Base-by-base conservation (phyloP, 208 protist species). In the Angomonas deanei region DNA sequence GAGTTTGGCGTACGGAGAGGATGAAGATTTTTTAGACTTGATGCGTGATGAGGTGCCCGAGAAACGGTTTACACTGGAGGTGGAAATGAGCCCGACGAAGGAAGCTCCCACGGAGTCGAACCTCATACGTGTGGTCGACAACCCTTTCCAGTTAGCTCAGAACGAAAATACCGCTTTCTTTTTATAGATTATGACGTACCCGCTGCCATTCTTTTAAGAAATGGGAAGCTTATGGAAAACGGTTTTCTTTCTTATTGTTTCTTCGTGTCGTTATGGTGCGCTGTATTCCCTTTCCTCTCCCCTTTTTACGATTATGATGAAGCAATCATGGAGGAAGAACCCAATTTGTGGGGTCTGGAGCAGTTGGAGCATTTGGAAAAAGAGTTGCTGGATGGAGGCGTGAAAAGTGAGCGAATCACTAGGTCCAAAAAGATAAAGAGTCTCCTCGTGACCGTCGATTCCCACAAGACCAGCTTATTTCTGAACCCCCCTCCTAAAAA, bases 401-500 rank as follows among this genome's bases (percentile, higher is more conserved):
- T 64, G 15, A n/a, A 1, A 2, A 24, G 56, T 48, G 50, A 59
- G 23, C 54, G 56, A 38, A n/a, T 70, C 15, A 64, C 32, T 26
- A 64, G 54, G 52, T 59, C 36, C 3, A 31, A 55, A 27, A 58
- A 61, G 15, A 32, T 52, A 0, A 70, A 64, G 38, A 2, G 23
- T 17, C 24, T 64, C 1, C 17, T 1, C 13, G 36, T 70, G 3
- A 21, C 23, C 2, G 33, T 70, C 2, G 55, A 70, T 21, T 32
- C 8, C 5, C 42, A 62, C 24, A 62, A 55, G 27, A 53, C 33
- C 2, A 50, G 57, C 1, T 15, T 70, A 11, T 32, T 36, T 1
- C 42, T 70, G 33, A 27, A 27, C 15, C 66, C 66, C 26, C 49
- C 66, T 19, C 47, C 58, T 15, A 61, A 64, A 34, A 64, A 61